Evolutionary conservation across 164 flowering plant genomes (phyloP), one percentile per base, ranked within the genome.

Genomic region (Nymphaea thermarum): DNA sequence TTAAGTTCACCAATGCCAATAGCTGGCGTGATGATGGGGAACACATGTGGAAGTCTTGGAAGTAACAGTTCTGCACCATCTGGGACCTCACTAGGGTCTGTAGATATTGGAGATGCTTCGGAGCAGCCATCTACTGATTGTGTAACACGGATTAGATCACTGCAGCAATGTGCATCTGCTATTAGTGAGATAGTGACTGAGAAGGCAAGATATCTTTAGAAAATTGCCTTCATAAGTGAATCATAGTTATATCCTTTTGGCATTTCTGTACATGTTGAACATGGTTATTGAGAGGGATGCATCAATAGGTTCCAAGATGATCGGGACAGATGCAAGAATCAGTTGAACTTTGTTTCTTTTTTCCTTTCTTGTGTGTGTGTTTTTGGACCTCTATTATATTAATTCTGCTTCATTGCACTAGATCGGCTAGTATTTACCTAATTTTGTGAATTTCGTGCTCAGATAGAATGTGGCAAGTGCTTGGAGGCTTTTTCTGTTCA

Each of bases 401-500:
- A 8, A 8, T 15, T 51, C 57, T 51, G 14, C 57, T 51, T 51
- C 14, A 7, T 7, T 25, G 36, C 36, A 25, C 36, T 25, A 25
- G 36, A 25, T 25, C 57, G 8, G 57, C 57, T 8, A 8, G 57
- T 51, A 15, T 51, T 51, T 51, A 51, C 14, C 8, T 51, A 51
- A 51, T 10, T 8, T 51, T 51, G 57, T 51, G 57, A 51, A 51
- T 15, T 59, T 57, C 44, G 67, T 76, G 14, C 15, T 51, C 57
- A 51, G 66, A 92, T 93, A 43, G 85, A 70, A 68, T 75, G 80
- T 43, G 90, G 83, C 53, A 86, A 68, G 73, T 83, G 82, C 18
- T 80, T 92, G 61, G 99, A 95, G 74, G 98, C 97, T 72, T 92
- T 95, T 77, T 88, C 99, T 43, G 76, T 95, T 73, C 98, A 92